phyloP scores from a whole-genome alignment of 371 early-diverging fungal genomes.

The Apophysomyces sp. region DNA sequence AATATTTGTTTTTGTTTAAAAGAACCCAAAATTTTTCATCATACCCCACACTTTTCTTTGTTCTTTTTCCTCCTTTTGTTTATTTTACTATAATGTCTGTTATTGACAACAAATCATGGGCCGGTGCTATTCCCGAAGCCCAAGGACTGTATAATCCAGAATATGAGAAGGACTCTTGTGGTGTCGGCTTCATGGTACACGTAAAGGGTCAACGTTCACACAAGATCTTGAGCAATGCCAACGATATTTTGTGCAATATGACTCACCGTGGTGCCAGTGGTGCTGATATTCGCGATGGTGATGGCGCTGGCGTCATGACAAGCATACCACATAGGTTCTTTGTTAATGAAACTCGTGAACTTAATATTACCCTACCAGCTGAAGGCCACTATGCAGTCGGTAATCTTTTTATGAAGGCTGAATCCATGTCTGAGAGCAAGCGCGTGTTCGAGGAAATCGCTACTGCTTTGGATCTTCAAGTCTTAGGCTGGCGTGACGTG shows the following conservation, averaged over 20 bases:
- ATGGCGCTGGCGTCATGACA: slow-evolving; percentile 92
- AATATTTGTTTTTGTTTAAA: neutral
- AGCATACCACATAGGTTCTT: slow-evolving; percentile 91
- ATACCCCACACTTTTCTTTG: neutral
- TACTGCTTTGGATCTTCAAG: slow-evolving; percentile 63
- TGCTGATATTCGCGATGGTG: slow-evolving; percentile 87
- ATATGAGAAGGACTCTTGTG: slow-evolving; percentile 87
- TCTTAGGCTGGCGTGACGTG: slow-evolving; percentile 90
- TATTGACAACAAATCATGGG: neutral
- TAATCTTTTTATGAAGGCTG: slow-evolving; percentile 82
- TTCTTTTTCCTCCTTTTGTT: neutral
- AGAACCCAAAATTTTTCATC: neutral
- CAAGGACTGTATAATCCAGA: slow-evolving; percentile 85
- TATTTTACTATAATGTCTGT: neutral
- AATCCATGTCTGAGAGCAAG: slow-evolving; percentile 66
- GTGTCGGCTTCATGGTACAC: slow-evolving; percentile 90
- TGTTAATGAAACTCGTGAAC: slow-evolving; percentile 57
- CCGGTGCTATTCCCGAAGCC: slow-evolving; percentile 61
- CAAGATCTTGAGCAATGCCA: slow-evolving; percentile 79
- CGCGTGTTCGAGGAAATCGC: slow-evolving; percentile 78
- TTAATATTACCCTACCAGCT: slow-evolving; percentile 66
- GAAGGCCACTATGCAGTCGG: slow-evolving; percentile 92
- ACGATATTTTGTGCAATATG: slow-evolving; percentile 90
- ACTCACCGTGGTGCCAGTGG: slow-evolving; percentile 95
- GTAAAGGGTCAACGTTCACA: slow-evolving; percentile 78